Evolutionary conservation across 2,329 filamentous ascomycete species (phyloP), one percentile per base, ranked within the genome.

Genomic region (Pseudocercospora pini-densiflorae): DNA sequence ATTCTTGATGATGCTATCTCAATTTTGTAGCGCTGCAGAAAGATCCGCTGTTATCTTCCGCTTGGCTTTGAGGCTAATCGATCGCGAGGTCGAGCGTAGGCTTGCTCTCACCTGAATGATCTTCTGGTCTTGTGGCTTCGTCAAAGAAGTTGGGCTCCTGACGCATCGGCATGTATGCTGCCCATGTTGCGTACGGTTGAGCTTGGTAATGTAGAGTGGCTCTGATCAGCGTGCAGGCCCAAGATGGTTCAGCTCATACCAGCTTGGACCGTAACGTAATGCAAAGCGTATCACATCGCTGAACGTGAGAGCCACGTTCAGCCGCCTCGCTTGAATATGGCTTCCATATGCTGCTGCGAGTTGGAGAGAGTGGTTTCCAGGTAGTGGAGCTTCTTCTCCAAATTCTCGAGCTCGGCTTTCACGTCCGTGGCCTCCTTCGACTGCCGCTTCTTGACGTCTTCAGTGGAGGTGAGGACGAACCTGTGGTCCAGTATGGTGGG

Each of bases 321-420:
- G 5, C 74, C 75, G 10, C 73, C 75, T 21, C 74, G 73, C 71
- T 87, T 87, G 76, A 98, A 86, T 77, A 98, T 94, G 79, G 93
- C 91, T 78, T 97, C 91, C 72, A 98, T 90, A 76, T 97, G 93
- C 72, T 94, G 89, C 73, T 91, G 89, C 80, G 93, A 97, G 77
- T 98, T 99, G 83, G 96, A 93, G 78, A 93, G 91, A 59, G 95
- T 98, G 65, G 93, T 97, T 83, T 98, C 94, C 53, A 98, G 85
- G 77, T 97, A 98, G 73, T 94, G 88, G 74, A 97, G 84, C 79
- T 92, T 93, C 86, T 98, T 97, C 72, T 92, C 89, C 70, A 98
- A 81, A 70, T 90, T 90, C 47, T 91, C 86, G 68, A 97, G 88
- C 73, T 97, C 94, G 29, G 86, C 85, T 74, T 93, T 90, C 69